These are phyloP conservation scores for Irineochytrium annulatum DNA, from an alignment of 192 early-diverging fungal species.

Conservation along the genomic window DNA sequence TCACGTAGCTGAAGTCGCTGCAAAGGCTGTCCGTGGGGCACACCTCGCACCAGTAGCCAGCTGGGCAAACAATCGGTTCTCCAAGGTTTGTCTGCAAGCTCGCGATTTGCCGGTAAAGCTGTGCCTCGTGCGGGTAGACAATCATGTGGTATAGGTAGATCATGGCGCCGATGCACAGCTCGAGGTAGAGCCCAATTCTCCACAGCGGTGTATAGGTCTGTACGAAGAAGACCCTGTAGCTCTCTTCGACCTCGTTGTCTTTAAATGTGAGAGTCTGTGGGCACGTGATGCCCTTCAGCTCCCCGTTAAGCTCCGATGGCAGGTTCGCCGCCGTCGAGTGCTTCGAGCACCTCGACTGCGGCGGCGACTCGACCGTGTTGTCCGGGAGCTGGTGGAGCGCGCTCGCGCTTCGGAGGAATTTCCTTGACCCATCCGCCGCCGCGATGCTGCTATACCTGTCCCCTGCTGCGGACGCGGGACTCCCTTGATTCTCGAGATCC, in stretches of 20 bases:
- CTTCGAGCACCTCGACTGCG: background rate
- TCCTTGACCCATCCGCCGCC: background rate
- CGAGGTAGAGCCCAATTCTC: background rate
- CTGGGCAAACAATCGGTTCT: background rate
- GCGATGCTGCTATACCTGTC: background rate
- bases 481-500: no score
- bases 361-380: background rate
- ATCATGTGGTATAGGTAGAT: constrained; percentile 14
- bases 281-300: constrained; percentile 6
- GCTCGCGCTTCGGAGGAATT: background rate
- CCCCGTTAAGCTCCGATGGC: constrained; percentile 2
- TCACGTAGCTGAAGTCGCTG: constrained; percentile 7
- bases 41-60: constrained; percentile 2
- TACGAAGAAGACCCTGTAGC: constrained; percentile 4
- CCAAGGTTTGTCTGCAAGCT: background rate
- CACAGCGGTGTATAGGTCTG: constrained; percentile 9
- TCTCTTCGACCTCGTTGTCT: background rate
- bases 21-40: background rate
- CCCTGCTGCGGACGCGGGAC: no score
- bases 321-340: background rate
- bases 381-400: background rate
- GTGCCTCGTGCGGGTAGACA: constrained; percentile 1
- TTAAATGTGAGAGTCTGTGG: constrained; percentile 2
- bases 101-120: background rate
- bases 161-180: background rate